Base-by-base conservation (phyloP, 129 eudicot genomes). In the Helianthus annuus region DNA sequence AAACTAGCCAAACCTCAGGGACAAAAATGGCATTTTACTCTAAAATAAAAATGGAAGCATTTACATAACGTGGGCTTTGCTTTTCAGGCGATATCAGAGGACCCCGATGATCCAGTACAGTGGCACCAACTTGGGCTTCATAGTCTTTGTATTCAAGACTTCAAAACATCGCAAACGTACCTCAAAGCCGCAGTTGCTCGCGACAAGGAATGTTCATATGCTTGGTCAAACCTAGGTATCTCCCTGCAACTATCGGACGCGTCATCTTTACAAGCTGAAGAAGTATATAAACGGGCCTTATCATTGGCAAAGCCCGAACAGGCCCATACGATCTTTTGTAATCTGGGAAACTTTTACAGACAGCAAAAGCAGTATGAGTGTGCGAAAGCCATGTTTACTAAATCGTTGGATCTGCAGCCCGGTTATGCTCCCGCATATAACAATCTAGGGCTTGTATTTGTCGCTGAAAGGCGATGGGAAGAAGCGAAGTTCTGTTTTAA, bases 41-140 rank as follows among this genome's bases (percentile, higher is more conserved):
- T 32, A 13, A 49, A 49, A 49, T 42, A 12, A 52, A 70, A 42
- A 38, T 10, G 45, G 8, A 66, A 29, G 10, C 16, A 10, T 57
- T 67, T 32, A 45, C 46, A 44, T 16, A 6, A 32, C 56, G 13
- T 45, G 48, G 61, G 12, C 11, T 7, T 60, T 40, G 32, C 29
- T 46, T 72, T n/a, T 80, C 86, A 94, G 99, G 97, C 96, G 53
- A 83, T 94, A 80, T 87, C 85, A 19, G 97, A 90, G 80, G 97
- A 90, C 48, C 96, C 96, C 3, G 91, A 90, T 51, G 93, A 94
- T 88, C 83, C 97, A 59, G 81, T 94, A 61, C 99, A 86, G 49
- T 90, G 99, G 99, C 90, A 88, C 79, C 99, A 94, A 78, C 83
- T 94, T 10, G 99, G 99, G 66, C 91, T 90, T 76, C 99, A 94